These are phyloP conservation scores for Chionographis japonica DNA, from an alignment of 106 monocot genomes.

Conservation along the genomic window DNA sequence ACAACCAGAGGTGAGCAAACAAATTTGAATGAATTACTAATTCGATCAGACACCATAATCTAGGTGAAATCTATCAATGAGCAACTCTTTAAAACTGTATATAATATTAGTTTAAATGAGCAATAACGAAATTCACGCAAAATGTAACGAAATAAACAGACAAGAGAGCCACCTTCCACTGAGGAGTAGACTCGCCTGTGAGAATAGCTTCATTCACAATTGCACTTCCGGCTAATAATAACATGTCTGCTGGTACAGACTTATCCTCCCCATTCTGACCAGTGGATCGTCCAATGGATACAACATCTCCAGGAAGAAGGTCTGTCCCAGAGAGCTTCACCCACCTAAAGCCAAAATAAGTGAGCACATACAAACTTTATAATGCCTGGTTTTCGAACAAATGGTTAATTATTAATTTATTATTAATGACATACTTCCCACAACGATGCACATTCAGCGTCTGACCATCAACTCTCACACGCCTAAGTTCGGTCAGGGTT, in stretches of 20 bases:
- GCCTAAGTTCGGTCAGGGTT: constrained; percentile 93
- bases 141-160: constrained; percentile 1
- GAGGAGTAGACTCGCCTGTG: constrained; percentile 99
- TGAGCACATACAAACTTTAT: neutral
- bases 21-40: too few relatives aligned
- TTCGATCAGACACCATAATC: too few relatives aligned
- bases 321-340: constrained; percentile 90
- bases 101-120: too few relatives aligned
- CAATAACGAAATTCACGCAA: too few relatives aligned
- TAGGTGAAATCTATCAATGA: too few relatives aligned
- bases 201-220: constrained; percentile 99
- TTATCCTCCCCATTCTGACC: constrained; percentile 79
- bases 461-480: constrained; percentile 91
- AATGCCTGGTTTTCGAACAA: constrained; percentile 6
- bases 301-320: constrained; percentile 96
- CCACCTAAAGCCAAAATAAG: constrained; percentile 56
- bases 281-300: constrained; percentile 79
- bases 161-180: constrained; percentile 82
- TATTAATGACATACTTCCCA: constrained; percentile 61
- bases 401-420: neutral
- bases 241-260: constrained; percentile 92
- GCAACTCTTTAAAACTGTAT: too few relatives aligned
- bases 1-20: too few relatives aligned
- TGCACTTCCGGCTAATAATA: constrained; percentile 86
- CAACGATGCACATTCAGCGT: constrained; percentile 74